A percentile compares a stretch with the other conserved stretches of the same genome.
Conservation (phyloP, 1,139 yeast genomes). For the Diutina scorzettiae region DNA sequence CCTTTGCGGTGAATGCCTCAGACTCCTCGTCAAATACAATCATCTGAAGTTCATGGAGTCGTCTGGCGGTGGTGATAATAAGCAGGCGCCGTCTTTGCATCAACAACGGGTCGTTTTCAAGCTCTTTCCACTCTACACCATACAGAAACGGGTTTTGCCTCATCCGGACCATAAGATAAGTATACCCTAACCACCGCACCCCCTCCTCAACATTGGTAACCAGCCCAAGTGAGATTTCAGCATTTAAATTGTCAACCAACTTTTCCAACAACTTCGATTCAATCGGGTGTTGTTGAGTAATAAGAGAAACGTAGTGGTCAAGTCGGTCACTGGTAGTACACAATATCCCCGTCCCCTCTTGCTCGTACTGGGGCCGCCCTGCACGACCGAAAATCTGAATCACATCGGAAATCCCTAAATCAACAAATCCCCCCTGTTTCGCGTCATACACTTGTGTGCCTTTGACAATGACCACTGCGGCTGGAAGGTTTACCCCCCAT, state of each 20-base stretch:
- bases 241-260: conserved; percentile 84
- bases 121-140: conserved; percentile 84
- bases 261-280: conserved; percentile 74
- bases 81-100: conserved; percentile 63
- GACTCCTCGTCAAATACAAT: conserved; percentile 82
- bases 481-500: conserved; percentile 99
- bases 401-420: conserved; percentile 90
- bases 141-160: conserved; percentile 85
- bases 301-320: conserved; percentile 75
- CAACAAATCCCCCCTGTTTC: conserved; percentile 87
- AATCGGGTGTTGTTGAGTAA: conserved; percentile 93
- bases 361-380: conserved; percentile 95
- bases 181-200: conserved; percentile 92
- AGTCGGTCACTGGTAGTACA: conserved; percentile 74
- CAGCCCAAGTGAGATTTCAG: conserved; percentile 90
- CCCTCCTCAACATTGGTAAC: conserved; percentile 94
- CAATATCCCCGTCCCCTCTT: conserved; percentile 83
- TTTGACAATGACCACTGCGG: conserved; percentile 91
- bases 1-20: conserved; percentile 71
- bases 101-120: conserved; percentile 72
- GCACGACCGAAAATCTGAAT: conserved; percentile 98
- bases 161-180: conserved; percentile 91
- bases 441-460: conserved; percentile 96
- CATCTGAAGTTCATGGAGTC: conserved; percentile 82
- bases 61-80: conserved; percentile 69